A percentile compares a stretch with the other conserved stretches of the same genome.
phyloP scores from a whole-genome alignment of 176 grass and related monocot species.

The Elymus sibiricus region DNA sequence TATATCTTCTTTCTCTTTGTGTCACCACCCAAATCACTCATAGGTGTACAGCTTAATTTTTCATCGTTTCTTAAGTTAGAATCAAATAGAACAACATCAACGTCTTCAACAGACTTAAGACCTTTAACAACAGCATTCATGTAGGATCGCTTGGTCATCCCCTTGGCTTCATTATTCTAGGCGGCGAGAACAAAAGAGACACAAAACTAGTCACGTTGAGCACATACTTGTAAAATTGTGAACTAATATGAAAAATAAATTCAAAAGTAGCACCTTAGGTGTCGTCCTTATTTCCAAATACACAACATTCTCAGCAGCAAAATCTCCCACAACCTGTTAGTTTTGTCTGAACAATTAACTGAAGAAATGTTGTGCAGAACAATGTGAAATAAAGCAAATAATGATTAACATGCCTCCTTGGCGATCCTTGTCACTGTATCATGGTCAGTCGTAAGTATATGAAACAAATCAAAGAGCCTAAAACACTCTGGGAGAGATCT shows the following conservation, averaged over 20 bases:
- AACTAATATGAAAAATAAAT: background rate
- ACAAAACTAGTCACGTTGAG: background rate
- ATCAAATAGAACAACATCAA: constrained; percentile 61
- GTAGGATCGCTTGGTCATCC: constrained; percentile 92
- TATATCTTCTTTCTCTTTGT: constrained; percentile 72
- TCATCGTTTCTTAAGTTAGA: constrained; percentile 36
- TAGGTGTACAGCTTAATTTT: background rate
- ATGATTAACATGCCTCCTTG: constrained; percentile 56
- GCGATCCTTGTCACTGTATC: constrained; percentile 90
- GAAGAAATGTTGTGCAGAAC: background rate
- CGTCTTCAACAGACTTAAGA: constrained; percentile 60
- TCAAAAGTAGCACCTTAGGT: constrained; percentile 62
- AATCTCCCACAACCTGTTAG: constrained; percentile 80
- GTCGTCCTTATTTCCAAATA: constrained; percentile 97
- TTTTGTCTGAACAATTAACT: constrained; percentile 10
- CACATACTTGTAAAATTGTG: background rate
- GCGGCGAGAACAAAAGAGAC: background rate
- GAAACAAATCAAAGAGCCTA: constrained; percentile 88
- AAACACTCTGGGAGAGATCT: constrained; percentile 84
- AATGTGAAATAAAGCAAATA: background rate
- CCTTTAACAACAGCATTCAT: constrained; percentile 93
- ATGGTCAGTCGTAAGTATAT: constrained; percentile 83
- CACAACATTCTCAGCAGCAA: constrained; percentile 89
- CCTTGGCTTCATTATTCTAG: constrained; percentile 91
- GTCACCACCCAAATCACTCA: constrained; percentile 10